Percentiles rank a stretch among this genome's conserved stretches.
These are phyloP conservation scores for Besnoitia besnoiti DNA, from an alignment of 169 alveolate species.

Conservation along the genomic window DNA sequence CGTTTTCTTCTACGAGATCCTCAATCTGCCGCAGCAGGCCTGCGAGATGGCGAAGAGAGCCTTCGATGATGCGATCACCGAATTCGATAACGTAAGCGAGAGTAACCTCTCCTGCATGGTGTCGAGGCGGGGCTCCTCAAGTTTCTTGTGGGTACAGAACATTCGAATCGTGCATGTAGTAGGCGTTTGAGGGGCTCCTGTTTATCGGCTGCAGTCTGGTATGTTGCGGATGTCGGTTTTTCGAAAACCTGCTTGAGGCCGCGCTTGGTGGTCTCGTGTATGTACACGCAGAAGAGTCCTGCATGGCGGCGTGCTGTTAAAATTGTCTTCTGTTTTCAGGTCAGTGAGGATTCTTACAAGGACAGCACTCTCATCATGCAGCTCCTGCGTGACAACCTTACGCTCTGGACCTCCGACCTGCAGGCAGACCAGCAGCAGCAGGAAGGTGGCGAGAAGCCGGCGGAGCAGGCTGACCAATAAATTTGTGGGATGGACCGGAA, in stretches of 20 bases:
- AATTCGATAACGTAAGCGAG: conserved; percentile 91
- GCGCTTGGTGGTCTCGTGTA: no score
- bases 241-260: no score
- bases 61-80: conserved; percentile 96
- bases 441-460: conserved; percentile 45
- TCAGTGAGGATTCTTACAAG: conserved; percentile 93
- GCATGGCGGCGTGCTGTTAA: background rate
- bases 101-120: no score
- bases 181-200: no score
- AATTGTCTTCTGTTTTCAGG: conserved; percentile 10
- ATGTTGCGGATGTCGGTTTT: no score
- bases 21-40: conserved; percentile 98
- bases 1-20: conserved; percentile 98
- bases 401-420: conserved; percentile 93
- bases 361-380: conserved; percentile 93
- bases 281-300: background rate
- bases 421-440: conserved; percentile 65
- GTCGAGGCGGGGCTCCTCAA: no score
- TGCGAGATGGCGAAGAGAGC: conserved; percentile 97
- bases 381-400: conserved; percentile 92
- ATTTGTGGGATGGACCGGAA: background rate
- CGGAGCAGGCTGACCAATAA: conserved; percentile 33
- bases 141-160: no score
- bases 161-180: no score
- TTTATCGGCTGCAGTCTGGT: no score